Evolutionary conservation across 768 basidiomycete species (phyloP).

Genomic region (Heimioporus sp.): DNA sequence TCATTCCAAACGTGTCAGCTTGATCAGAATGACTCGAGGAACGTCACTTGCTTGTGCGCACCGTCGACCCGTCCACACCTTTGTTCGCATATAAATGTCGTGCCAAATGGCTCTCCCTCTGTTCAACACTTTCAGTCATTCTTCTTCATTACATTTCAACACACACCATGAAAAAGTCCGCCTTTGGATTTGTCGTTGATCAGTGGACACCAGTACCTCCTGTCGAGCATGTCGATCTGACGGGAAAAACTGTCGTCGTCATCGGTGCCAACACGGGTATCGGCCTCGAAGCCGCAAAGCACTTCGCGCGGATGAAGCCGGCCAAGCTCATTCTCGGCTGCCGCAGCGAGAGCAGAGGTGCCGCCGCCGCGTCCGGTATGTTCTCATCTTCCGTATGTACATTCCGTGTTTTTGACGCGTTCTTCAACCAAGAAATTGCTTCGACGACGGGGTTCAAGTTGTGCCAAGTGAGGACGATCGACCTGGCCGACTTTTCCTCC

Average conservation of each 20-base stretch:
- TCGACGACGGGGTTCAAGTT: constrained; percentile 25
- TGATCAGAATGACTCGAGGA: too few species aligned
- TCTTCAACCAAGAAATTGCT: constrained; percentile 17
- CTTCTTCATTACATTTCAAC: too few species aligned
- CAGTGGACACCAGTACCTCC: constrained; percentile 19
- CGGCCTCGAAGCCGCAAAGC: constrained; percentile 31
- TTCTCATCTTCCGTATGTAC: background rate
- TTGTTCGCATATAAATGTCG: too few species aligned
- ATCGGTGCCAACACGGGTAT: constrained; percentile 34
- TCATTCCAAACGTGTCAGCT: too few species aligned
- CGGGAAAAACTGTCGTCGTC: constrained; percentile 30
- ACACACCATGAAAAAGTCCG: constrained; percentile 9
- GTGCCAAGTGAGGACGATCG: constrained; percentile 29
- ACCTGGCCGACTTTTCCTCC: constrained; percentile 17
- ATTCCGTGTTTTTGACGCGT: background rate
- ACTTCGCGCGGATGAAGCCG: constrained; percentile 32
- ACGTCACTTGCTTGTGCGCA: too few species aligned
- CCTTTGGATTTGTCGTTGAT: constrained; percentile 1
- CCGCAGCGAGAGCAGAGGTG: constrained; percentile 26
- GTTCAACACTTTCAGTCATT: too few species aligned
- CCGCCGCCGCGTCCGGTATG: constrained; percentile 21
- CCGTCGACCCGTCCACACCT: too few species aligned
- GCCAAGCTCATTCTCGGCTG: constrained; percentile 28
- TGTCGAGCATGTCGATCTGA: constrained; percentile 19
- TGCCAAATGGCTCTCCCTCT: too few species aligned